Conservation (phyloP, 257 asterid genomes). For the Salvia splendens region DNA sequence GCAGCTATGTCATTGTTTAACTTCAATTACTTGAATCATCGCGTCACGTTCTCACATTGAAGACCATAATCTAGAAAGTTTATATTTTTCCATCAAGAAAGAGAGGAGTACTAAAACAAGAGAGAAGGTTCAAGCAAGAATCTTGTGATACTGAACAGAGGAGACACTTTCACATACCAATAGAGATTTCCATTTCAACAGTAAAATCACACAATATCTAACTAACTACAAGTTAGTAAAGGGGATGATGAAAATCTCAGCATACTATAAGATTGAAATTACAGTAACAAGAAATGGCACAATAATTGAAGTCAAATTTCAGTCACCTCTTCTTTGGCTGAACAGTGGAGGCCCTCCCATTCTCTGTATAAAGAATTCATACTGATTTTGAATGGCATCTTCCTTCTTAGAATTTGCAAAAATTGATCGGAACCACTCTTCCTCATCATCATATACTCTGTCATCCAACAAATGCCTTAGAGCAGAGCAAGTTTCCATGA, state of each 20-base stretch:
- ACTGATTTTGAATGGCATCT: conserved; percentile 95
- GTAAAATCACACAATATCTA: conserved; percentile 15
- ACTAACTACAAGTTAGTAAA: background rate
- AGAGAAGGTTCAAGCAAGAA: background rate
- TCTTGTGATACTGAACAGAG: background rate
- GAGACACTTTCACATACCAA: conserved; percentile 1
- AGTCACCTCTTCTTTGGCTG: conserved; percentile 80
- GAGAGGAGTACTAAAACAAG: background rate
- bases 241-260: conserved; percentile 10
- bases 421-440: conserved; percentile 88
- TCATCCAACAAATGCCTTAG: background rate
- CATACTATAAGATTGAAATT: background rate
- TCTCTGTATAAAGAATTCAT: conserved; percentile 87
- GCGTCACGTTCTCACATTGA: background rate
- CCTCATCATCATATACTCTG: conserved; percentile 91
- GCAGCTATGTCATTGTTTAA: background rate
- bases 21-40: background rate
- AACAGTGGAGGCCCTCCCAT: conserved; percentile 97
- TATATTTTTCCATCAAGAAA: background rate
- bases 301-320: background rate
- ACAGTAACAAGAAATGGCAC: background rate
- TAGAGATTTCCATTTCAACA: background rate
- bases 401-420: conserved; percentile 82
- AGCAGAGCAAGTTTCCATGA: background rate
- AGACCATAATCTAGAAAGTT: background rate